Percentiles rank a stretch among this genome's conserved stretches.
Evolutionary conservation across 257 asterid species (phyloP).

Genomic region (Anisodus tanguticus): DNA sequence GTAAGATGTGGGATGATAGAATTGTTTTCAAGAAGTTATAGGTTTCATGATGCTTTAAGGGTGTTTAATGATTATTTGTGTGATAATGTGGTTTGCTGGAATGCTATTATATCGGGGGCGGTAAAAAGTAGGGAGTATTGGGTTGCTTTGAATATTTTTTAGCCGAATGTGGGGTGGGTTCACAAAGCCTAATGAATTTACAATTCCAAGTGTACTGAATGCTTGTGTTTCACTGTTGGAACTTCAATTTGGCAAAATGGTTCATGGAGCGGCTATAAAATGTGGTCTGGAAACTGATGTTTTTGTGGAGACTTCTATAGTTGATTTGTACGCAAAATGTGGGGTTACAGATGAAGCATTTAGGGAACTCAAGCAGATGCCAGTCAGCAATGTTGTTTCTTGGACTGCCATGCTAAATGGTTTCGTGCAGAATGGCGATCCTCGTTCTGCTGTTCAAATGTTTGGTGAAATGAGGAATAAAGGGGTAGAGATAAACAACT

Average conservation of each 20-base stretch:
- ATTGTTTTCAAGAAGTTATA: constrained; percentile 50
- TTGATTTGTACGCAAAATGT: constrained; percentile 73
- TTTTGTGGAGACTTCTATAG: constrained; percentile 71
- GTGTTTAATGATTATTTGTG: constrained; percentile 64
- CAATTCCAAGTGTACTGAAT: constrained; percentile 68
- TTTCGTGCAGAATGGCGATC: constrained; percentile 69
- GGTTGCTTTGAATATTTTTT: constrained; percentile 58
- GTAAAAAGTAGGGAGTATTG: constrained; percentile 56
- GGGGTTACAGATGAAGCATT: constrained; percentile 66
- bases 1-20: constrained; percentile 73
- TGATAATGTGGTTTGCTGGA: constrained; percentile 82
- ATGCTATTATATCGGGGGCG: constrained; percentile 74
- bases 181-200: constrained; percentile 59
- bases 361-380: constrained; percentile 65
- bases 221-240: constrained; percentile 71
- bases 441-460: constrained; percentile 53
- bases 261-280: constrained; percentile 70
- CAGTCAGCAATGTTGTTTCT: constrained; percentile 67
- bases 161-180: constrained; percentile 46
- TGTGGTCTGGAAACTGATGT: constrained; percentile 58
- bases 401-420: constrained; percentile 78
- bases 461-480: constrained; percentile 52
- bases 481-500: constrained; percentile 57
- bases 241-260: constrained; percentile 56
- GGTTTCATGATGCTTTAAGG: constrained; percentile 57